Conservation (phyloP, 768 basidiomycete genomes). For the Austroboletus eburneus region DNA sequence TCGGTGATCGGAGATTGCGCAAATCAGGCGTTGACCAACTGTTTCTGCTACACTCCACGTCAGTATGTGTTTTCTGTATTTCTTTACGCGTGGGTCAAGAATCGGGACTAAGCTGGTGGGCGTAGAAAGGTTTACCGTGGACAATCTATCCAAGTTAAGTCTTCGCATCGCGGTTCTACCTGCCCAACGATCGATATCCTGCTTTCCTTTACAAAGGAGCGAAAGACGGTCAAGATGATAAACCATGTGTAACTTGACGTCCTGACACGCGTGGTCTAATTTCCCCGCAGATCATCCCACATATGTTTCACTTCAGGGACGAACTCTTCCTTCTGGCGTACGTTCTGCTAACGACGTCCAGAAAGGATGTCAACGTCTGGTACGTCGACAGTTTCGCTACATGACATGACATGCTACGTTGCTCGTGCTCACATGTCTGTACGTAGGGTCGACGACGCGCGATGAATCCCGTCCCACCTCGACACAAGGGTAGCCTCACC, state of each 20-base stretch:
- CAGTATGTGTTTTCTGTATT: conserved; percentile 12
- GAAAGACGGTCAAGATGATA: too few relatives aligned
- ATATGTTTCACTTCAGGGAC: conserved; percentile 11
- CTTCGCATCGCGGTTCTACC: too few relatives aligned
- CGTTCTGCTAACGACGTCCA: conserved; percentile 21
- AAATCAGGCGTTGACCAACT: conserved; percentile 25
- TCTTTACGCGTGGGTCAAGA: too few relatives aligned
- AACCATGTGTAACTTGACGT: too few relatives aligned
- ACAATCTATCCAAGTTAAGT: too few relatives aligned
- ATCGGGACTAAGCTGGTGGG: too few relatives aligned
- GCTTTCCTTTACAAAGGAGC: too few relatives aligned
- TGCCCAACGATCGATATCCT: too few relatives aligned
- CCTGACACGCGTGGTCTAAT: too few relatives aligned
- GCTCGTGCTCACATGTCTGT: neutral
- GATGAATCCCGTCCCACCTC: conserved; percentile 20
- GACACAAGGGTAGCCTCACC: conserved; percentile 14
- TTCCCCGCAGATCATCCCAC: too few relatives aligned
- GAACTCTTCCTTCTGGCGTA: neutral
- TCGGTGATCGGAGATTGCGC: conserved; percentile 31
- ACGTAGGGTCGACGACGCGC: conserved; percentile 26
- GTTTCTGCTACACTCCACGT: conserved; percentile 26
- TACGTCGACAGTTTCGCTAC: conserved; percentile 1
- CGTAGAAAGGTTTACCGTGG: too few relatives aligned
- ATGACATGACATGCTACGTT: neutral
- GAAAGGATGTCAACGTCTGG: conserved; percentile 15